Conservation (phyloP, 2,329 filamentous ascomycete genomes). For the Berkeleyomyces basicola region DNA sequence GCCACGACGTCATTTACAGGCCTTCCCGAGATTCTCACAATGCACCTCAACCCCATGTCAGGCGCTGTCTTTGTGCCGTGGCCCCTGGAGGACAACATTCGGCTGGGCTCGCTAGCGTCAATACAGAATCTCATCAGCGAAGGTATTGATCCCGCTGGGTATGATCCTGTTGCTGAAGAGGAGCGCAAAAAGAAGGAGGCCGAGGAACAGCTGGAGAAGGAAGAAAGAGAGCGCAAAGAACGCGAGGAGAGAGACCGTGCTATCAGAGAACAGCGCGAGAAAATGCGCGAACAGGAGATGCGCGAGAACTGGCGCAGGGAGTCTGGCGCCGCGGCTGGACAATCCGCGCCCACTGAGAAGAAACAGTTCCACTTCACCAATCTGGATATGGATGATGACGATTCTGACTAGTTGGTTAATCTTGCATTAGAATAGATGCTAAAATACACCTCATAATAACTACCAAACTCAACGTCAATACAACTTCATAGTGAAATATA, state of each 20-base stretch:
- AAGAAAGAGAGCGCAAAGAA: slow-evolving; percentile 31
- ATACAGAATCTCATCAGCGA: slow-evolving; percentile 45
- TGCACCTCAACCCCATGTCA: slow-evolving; percentile 38
- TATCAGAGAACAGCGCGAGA: slow-evolving; percentile 25
- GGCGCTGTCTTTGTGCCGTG: slow-evolving; percentile 56
- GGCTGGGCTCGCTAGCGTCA: slow-evolving; percentile 47
- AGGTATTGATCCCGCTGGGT: slow-evolving; percentile 43
- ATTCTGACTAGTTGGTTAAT: slow-evolving; percentile 15
- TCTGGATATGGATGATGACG: slow-evolving; percentile 35
- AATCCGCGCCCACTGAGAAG: slow-evolving; percentile 22
- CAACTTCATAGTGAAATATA: neutral
- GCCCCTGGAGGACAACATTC: slow-evolving; percentile 56
- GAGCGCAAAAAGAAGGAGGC: slow-evolving; percentile 34
- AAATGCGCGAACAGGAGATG: slow-evolving; percentile 26
- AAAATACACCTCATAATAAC: neutral
- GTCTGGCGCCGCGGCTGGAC: slow-evolving; percentile 19
- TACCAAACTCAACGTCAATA: neutral
- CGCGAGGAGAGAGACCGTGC: slow-evolving; percentile 30
- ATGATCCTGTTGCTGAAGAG: slow-evolving; percentile 40
- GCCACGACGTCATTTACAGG: slow-evolving; percentile 22
- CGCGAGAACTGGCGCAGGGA: slow-evolving; percentile 25
- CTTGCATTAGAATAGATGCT: neutral
- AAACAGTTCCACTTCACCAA: slow-evolving; percentile 42
- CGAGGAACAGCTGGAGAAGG: slow-evolving; percentile 29
- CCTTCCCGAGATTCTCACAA: slow-evolving; percentile 32